A percentile compares a stretch with the other conserved stretches of the same genome.
These are phyloP conservation scores for Amanita molliuscula DNA, from an alignment of 768 basidiomycete genomes.

Conservation along the genomic window DNA sequence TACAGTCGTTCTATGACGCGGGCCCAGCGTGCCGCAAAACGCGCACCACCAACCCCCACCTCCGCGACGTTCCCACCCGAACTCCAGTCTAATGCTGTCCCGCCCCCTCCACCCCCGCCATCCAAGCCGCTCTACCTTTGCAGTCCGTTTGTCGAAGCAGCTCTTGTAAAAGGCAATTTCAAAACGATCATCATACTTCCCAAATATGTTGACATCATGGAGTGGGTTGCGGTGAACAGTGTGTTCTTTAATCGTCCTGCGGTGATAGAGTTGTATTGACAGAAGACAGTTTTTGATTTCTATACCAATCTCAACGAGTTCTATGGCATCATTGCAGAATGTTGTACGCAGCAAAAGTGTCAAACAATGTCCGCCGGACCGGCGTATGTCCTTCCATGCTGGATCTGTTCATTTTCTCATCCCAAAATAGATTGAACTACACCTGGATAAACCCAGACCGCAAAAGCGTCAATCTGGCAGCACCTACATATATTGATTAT, in stretches of 20 bases:
- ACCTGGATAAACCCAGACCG: conserved; percentile 97
- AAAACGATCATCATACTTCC: conserved; percentile 95
- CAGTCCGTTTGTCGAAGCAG: conserved; percentile 94
- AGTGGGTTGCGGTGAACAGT: conserved; percentile 85
- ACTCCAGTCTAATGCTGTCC: conserved; percentile 19
- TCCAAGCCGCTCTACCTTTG: conserved; percentile 78
- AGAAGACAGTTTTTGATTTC: conserved; percentile 81
- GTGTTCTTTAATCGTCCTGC: conserved; percentile 18
- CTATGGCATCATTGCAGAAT: conserved; percentile 90
- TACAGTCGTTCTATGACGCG: conserved; percentile 67
- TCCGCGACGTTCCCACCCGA: conserved; percentile 45
- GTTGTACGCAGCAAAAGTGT: conserved; percentile 85
- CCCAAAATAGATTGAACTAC: conserved; percentile 66
- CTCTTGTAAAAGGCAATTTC: conserved; percentile 94
- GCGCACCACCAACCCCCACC: conserved; percentile 60
- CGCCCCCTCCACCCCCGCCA: conserved; percentile 26
- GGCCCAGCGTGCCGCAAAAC: conserved; percentile 52
- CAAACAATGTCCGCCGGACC: conserved; percentile 89
- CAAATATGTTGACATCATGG: conserved; percentile 97
- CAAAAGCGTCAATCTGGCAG: conserved; percentile 84
- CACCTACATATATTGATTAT: conserved; percentile 96
- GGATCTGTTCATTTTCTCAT: background rate
- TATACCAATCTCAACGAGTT: conserved; percentile 96
- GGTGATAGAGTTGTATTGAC: background rate
- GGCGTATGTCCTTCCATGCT: conserved; percentile 45